Base-by-base conservation (phyloP, 148 eudicot species). In the Spergularia marina region DNA sequence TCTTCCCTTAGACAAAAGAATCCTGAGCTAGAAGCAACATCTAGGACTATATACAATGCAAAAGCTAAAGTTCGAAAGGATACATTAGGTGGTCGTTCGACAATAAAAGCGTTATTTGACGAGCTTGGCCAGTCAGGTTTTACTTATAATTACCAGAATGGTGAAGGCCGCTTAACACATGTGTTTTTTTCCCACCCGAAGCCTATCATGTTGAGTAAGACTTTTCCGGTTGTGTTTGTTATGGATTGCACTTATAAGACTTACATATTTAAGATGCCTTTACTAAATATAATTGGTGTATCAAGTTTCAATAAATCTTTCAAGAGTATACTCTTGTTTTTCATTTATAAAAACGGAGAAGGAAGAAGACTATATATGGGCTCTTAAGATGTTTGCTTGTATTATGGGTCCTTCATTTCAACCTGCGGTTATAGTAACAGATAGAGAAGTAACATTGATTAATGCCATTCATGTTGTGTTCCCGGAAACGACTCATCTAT, bases 221-320 rank as follows among this genome's bases (percentile, higher is more conserved):
- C 55, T 47, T 68, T 44, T 44, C 10, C 49, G 20, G 49, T 5
- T 53, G 51, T 75, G 1, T 65, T 66, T 54, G 72, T 75, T 39
- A 66, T 75, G 64, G 53, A 75, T 66, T 75, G 78, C 21, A 75
- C 72, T 17, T 65, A 66, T 40, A 75, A 54, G 54, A 66, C 78
- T 10, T 66, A 55, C 67, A 75, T 14, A 18, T 44, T 44, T 41
- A 41, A 41, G 44, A 41, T 41, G 44, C 44, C 44, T 2, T 41
- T 41, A 41, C 44, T 41, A 41, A 41, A 41, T 41, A 41, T 41
- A 41, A 41, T 41, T 41, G 44, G 49, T 44, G 49, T 44, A 44
- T 44, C 44, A 41, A 41, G 44, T 41, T 41, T 41, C 44, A 41
- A 41, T 1, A 41, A 41, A 7, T 41, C 44, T 41, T 41, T 41